Percentiles rank a stretch among this genome's conserved stretches.
These are phyloP conservation scores for Salix brachista DNA, from an alignment of 345 rosid species.

Conservation along the genomic window DNA sequence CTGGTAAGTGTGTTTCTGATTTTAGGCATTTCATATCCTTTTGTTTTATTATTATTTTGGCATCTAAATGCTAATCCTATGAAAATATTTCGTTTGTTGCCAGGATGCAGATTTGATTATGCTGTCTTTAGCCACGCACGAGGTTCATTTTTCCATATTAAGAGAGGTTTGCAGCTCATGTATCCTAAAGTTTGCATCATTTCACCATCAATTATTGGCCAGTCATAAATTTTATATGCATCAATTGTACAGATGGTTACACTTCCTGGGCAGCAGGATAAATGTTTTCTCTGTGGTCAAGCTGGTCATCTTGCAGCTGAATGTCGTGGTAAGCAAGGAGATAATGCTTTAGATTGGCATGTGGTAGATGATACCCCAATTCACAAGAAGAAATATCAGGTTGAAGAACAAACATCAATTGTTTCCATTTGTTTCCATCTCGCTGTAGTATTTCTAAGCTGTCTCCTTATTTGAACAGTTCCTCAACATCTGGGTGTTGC, in stretches of 20 bases:
- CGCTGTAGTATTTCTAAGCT: constrained; percentile 1
- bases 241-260: constrained; percentile 55
- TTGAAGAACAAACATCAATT: constrained; percentile 20
- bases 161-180: constrained; percentile 64
- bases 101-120: constrained; percentile 99
- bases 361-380: constrained; percentile 63
- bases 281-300: constrained; percentile 89
- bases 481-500: constrained; percentile 85
- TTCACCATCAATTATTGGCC: background rate
- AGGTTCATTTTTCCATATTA: constrained; percentile 93
- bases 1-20: constrained; percentile 50
- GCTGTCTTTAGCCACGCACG: constrained; percentile 95
- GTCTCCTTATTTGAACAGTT: constrained; percentile 49
- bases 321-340: constrained; percentile 65
- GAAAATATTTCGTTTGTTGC: constrained; percentile 12
- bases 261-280: constrained; percentile 90
- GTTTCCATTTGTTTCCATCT: background rate
- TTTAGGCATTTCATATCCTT: background rate
- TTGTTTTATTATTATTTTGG: background rate
- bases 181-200: constrained; percentile 10
- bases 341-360: constrained; percentile 33
- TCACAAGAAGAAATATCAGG: constrained; percentile 99
- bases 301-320: constrained; percentile 96
- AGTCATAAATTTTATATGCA: constrained; percentile 4
- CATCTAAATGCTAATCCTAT: background rate